Percentiles rank a stretch among this genome's conserved stretches.
phyloP scores from a whole-genome alignment of 768 basidiomycete genomes.

The Suillus alpinus region DNA sequence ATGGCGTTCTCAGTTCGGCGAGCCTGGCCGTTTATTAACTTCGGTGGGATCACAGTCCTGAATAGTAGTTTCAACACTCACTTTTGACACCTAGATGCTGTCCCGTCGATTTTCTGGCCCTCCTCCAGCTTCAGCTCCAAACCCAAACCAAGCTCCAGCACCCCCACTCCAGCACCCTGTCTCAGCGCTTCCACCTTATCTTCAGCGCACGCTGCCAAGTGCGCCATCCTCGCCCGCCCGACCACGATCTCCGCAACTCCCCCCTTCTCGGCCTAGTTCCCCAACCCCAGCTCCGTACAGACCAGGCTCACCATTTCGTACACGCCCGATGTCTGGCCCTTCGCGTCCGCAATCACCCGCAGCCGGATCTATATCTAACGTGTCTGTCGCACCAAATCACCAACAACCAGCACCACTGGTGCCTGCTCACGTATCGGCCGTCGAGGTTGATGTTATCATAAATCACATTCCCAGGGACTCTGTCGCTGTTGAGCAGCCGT shows the following conservation, averaged over 20 bases:
- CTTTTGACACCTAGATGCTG: slow-evolving; percentile 46
- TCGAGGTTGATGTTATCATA: slow-evolving; percentile 60
- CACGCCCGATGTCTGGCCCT: slow-evolving; percentile 28
- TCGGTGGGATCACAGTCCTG: slow-evolving; percentile 44
- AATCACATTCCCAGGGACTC: slow-evolving; percentile 43
- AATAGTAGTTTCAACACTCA: neutral
- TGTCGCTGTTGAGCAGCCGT: slow-evolving; percentile 55
- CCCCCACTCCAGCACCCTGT: slow-evolving; percentile 41
- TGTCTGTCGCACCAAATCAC: slow-evolving; percentile 7
- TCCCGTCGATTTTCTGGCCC: slow-evolving; percentile 74
- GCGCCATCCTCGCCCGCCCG: slow-evolving; percentile 41
- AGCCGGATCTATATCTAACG: slow-evolving; percentile 20
- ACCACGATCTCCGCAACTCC: slow-evolving; percentile 57
- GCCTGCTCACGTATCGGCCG: slow-evolving; percentile 29
- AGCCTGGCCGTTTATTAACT: slow-evolving; percentile 83
- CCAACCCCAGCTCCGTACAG: slow-evolving; percentile 49
- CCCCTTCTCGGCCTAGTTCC: slow-evolving; percentile 52
- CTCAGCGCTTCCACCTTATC: slow-evolving; percentile 73
- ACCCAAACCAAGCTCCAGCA: slow-evolving; percentile 15
- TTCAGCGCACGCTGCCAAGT: slow-evolving; percentile 54
- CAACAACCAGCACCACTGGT: slow-evolving; percentile 21
- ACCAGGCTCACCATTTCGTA: slow-evolving; percentile 41
- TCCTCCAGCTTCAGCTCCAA: slow-evolving; percentile 22
- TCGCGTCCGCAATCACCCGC: slow-evolving; percentile 33
- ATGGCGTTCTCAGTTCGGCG: slow-evolving; percentile 84